Evolutionary conservation across 1,284 basidiomycete species (phyloP).

Genomic region (Papiliotrema laurentii): DNA sequence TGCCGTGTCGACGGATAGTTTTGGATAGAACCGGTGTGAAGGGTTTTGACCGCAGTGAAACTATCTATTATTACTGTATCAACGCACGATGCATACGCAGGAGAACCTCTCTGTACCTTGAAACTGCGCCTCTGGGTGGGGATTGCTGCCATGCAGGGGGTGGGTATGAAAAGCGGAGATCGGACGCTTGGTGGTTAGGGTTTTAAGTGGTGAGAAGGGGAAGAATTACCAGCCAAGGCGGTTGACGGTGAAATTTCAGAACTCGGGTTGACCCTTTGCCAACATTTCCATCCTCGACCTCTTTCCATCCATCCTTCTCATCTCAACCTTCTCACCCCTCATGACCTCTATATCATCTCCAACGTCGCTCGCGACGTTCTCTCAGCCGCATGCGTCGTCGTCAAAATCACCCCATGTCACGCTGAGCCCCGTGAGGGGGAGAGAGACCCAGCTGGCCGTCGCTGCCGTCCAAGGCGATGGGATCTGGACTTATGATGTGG

Average conservation of each 20-base stretch:
- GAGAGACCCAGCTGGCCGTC: conserved; percentile 32
- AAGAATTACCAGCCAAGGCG: too few species aligned
- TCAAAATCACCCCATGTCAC: conserved; percentile 33
- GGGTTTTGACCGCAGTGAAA: too few species aligned
- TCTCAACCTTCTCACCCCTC: background rate
- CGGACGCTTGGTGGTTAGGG: too few species aligned
- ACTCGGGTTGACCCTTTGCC: background rate
- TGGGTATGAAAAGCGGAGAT: too few species aligned
- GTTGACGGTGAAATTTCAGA: too few species aligned
- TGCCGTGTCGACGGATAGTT: too few species aligned
- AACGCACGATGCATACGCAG: conserved; percentile 2
- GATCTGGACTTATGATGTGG: conserved; percentile 49
- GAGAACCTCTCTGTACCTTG: background rate
- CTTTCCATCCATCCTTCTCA: background rate
- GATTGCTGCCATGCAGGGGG: too few species aligned
- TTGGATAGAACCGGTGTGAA: too few species aligned
- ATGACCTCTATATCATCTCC: conserved; percentile 42
- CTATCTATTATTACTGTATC: background rate
- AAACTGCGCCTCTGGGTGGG: too few species aligned
- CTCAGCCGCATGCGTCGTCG: conserved; percentile 34
- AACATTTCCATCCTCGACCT: background rate
- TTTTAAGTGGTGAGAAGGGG: too few species aligned
- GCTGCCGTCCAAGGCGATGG: conserved; percentile 47
- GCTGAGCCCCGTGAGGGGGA: conserved; percentile 35
- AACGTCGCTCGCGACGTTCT: conserved; percentile 38